These are phyloP conservation scores for Alternaria sp. DNA, from an alignment of 2,329 filamentous ascomycete species.

Conservation along the genomic window DNA sequence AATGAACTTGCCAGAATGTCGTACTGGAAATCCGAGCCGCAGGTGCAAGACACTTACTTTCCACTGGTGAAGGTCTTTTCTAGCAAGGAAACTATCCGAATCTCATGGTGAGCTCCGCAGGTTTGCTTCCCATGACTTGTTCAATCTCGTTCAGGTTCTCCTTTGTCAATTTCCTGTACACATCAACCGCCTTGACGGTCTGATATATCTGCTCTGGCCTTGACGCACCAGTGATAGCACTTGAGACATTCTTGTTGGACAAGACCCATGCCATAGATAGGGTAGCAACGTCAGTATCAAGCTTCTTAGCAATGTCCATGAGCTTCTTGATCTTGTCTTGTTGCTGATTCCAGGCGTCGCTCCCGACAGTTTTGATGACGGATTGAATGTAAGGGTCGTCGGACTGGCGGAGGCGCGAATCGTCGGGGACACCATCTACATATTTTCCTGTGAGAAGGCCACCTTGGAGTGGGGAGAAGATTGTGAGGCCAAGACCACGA, in stretches of 20 bases:
- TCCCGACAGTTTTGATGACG: slow-evolving; percentile 51
- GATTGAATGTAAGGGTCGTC: slow-evolving; percentile 64
- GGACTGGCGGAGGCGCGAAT: slow-evolving; percentile 64
- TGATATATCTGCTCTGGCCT: slow-evolving; percentile 44
- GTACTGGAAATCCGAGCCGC: neutral
- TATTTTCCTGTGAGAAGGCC: slow-evolving; percentile 69
- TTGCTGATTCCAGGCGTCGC: slow-evolving; percentile 63
- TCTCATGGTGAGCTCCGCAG: slow-evolving; percentile 30
- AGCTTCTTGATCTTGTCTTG: slow-evolving; percentile 64
- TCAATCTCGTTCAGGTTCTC: slow-evolving; percentile 57
- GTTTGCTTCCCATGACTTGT: slow-evolving; percentile 44
- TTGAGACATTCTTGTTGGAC: slow-evolving; percentile 40
- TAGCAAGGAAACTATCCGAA: slow-evolving; percentile 27
- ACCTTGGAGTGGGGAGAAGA: slow-evolving; percentile 64
- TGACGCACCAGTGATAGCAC: slow-evolving; percentile 41
- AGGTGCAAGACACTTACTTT: neutral
- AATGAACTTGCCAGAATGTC: neutral
- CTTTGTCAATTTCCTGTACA: slow-evolving; percentile 54
- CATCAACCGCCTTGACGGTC: slow-evolving; percentile 54
- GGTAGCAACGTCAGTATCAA: slow-evolving; percentile 64
- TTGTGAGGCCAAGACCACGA: slow-evolving; percentile 63
- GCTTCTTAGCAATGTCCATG: slow-evolving; percentile 65
- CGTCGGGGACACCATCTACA: slow-evolving; percentile 66
- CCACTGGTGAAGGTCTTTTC: too few relatives aligned
- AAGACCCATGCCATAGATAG: slow-evolving; percentile 50